Evolutionary conservation across 257 asterid species (phyloP).

Genomic region (Forsythia viridissima): DNA sequence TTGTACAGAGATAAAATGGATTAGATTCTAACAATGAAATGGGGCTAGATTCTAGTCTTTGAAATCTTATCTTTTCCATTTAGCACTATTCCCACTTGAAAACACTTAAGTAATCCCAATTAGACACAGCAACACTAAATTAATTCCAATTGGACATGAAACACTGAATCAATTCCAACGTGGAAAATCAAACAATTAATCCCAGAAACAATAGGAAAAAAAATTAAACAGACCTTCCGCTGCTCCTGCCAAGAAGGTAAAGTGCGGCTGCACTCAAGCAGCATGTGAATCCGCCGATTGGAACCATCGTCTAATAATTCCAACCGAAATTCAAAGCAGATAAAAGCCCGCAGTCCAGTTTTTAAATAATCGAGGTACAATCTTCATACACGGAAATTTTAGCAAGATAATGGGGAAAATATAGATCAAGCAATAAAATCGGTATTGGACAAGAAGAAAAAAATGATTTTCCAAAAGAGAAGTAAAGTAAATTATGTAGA

Average conservation of each 20-base stretch:
- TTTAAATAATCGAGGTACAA: slow-evolving; percentile 6
- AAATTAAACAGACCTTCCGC: slow-evolving; percentile 64
- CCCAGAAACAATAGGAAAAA: not conserved
- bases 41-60: no score
- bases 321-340: not conserved
- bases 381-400: not conserved
- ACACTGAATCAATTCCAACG: not conserved
- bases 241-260: slow-evolving; percentile 93
- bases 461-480: not conserved
- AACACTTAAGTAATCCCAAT: not conserved
- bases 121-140: not conserved
- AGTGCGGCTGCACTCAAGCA: slow-evolving; percentile 96
- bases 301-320: slow-evolving; percentile 52
- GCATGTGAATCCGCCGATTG: slow-evolving; percentile 87
- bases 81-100: not conserved
- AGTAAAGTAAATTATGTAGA: not conserved
- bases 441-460: not conserved
- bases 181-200: not conserved
- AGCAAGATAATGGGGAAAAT: not conserved
- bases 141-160: slow-evolving; percentile 20
- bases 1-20: no score
- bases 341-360: not conserved
- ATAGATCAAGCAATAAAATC: not conserved
- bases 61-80: no score
- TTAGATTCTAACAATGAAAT: no score